Evolutionary conservation across 768 basidiomycete species (phyloP).

Genomic region (Kwoniella heveanensis): DNA sequence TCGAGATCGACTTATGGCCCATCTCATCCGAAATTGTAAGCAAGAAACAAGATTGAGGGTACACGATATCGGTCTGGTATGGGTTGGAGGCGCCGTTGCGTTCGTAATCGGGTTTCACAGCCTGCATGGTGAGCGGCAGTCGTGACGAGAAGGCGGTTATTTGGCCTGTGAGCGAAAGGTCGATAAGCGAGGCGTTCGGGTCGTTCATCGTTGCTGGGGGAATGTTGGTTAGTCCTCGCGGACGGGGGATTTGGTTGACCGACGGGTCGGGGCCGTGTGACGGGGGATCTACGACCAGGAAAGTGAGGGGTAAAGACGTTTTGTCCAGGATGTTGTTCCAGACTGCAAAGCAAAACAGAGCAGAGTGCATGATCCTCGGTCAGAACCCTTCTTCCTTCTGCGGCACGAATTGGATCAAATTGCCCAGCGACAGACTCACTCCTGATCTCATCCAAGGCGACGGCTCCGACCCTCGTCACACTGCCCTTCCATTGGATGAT

Average conservation of each 20-base stretch:
- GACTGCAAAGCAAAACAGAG: constrained; percentile 7
- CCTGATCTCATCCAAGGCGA: constrained; percentile 26
- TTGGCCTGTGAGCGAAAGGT: constrained; percentile 26
- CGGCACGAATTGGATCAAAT: too few species aligned
- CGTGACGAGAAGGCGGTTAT: constrained; percentile 1
- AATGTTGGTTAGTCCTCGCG: constrained; percentile 19
- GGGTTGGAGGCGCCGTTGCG: too few species aligned
- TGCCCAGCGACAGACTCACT: constrained; percentile 19
- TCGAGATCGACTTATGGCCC: neutral
- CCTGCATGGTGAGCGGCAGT: constrained; percentile 11
- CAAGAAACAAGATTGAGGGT: constrained; percentile 21
- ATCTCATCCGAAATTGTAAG: neutral
- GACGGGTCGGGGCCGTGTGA: neutral
- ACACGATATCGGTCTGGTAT: constrained; percentile 14
- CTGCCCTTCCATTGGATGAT: constrained; percentile 30
- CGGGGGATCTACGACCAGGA: constrained; percentile 15
- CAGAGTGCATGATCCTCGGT: neutral
- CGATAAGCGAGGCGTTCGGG: constrained; percentile 28
- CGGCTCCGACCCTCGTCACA: constrained; percentile 18
- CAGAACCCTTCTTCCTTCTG: neutral
- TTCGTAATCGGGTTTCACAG: neutral
- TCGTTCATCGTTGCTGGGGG: constrained; percentile 29
- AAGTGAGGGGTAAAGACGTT: constrained; percentile 8
- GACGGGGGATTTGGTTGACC: constrained; percentile 1
- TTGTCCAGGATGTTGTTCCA: constrained; percentile 22